Evolutionary conservation across 495 filamentous ascomycete genomes (phyloP), one percentile per base, ranked within the genome.

Genomic region (Jackrogersella multiformis): DNA sequence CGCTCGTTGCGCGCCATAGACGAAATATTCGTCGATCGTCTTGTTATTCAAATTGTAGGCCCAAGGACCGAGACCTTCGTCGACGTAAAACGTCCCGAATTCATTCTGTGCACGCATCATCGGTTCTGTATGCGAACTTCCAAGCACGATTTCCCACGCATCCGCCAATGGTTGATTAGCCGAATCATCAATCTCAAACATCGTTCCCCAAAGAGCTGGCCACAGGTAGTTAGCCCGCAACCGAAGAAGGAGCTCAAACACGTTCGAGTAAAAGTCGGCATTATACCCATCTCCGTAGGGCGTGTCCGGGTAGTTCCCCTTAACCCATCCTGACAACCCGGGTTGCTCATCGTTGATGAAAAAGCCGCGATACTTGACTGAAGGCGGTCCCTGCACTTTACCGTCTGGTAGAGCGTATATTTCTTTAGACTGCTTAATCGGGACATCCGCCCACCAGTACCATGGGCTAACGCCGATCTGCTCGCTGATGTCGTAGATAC

Each of bases 261-360:
- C 87, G 46, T 82, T 84, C 10, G 80, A 77, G 76, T 92, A 90
- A 72, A 92, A 91, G 12, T 84, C 82, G 16, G 81, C 79, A 24
- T 86, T 85, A 64, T 84, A 93, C 1, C 84, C 85, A 5, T 83
- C 76, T 2, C 87, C 88, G 45, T 85, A 90, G 10, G 75, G 74
- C 1, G 77, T 80, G 30, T 80, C 74, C 5, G 71, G 56, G 61
- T 75, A 80, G 61, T 75, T 78, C 69, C 71, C 76, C 64, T 85
- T 79, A 24, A 92, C 83, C 88, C 88, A 93, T 58, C 87, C 87
- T 0, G 89, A 89, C 55, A 92, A 71, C 0, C 86, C 87, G 1
- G 90, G 90, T 53, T 88, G 86, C 67, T 93, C 89, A 59, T 92
- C 90, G 72, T 93, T 92, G 70, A 93, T 79, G 79, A 93, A 93